phyloP scores from a whole-genome alignment of 2,329 filamentous ascomycete species.

The Fonsecaea pugnacius region DNA sequence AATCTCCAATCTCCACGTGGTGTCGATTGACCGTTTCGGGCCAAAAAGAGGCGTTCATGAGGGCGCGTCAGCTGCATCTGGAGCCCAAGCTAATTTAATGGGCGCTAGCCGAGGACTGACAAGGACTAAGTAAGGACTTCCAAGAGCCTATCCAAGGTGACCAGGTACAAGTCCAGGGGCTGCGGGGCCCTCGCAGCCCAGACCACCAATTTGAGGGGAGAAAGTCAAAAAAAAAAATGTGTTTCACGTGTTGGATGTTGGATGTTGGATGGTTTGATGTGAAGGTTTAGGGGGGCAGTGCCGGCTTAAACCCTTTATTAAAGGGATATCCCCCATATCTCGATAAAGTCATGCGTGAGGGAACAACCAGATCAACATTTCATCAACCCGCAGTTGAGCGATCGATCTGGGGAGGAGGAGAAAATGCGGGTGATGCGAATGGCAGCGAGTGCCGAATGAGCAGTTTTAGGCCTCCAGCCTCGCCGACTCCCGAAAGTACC shows the following conservation, averaged over 20 bases:
- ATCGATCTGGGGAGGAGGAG: not conserved
- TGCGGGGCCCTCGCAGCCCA: not conserved
- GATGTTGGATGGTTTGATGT: not conserved
- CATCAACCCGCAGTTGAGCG: not conserved
- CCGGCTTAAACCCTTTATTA: not conserved
- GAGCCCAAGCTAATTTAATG: slow-evolving; percentile 11
- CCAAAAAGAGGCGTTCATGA: not conserved
- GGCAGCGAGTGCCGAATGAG: not conserved
- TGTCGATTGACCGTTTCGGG: slow-evolving; percentile 1
- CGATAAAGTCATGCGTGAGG: not conserved
- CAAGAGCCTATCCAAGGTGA: not conserved
- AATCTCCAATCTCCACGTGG: slow-evolving; percentile 17
- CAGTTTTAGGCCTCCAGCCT: not conserved
- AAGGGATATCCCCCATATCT: not conserved
- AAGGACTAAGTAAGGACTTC: too few species aligned
- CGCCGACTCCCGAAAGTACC: not conserved
- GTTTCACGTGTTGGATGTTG: not conserved
- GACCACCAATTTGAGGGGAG: not conserved
- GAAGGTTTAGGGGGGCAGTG: not conserved
- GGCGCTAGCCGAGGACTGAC: slow-evolving; percentile 11
- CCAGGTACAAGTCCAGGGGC: not conserved
- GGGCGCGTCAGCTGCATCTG: slow-evolving; percentile 7
- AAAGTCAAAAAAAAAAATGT: not conserved
- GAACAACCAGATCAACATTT: not conserved
- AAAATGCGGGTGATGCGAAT: not conserved